These are phyloP conservation scores for Durotheca rogersii DNA, from an alignment of 495 filamentous ascomycete species.

Conservation along the genomic window DNA sequence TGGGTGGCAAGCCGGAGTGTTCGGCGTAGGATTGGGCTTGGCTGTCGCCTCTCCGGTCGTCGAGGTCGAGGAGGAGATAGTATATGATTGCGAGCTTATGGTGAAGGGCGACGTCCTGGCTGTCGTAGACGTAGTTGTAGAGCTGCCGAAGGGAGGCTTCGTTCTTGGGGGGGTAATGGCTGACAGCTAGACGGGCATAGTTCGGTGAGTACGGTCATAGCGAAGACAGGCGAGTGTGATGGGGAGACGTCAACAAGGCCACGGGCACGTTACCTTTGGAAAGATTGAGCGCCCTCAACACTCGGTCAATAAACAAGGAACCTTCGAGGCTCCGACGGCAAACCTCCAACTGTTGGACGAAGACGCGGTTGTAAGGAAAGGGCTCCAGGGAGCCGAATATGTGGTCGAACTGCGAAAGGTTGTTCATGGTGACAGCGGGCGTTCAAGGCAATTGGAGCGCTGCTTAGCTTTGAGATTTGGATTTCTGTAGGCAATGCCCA, in stretches of 20 bases:
- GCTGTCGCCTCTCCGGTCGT: slow-evolving; percentile 47
- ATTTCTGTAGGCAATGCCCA: too few species aligned
- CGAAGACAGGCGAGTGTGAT: not conserved
- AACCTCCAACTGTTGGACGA: slow-evolving; percentile 58
- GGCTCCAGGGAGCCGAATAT: slow-evolving; percentile 65
- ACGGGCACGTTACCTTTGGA: slow-evolving; percentile 55
- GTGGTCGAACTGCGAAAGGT: slow-evolving; percentile 57
- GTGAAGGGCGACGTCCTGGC: slow-evolving; percentile 59
- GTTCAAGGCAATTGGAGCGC: too few species aligned
- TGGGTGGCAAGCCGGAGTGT: slow-evolving; percentile 51
- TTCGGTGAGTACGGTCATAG: slow-evolving; percentile 4
- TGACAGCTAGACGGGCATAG: slow-evolving; percentile 32
- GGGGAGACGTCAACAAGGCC: slow-evolving; percentile 2
- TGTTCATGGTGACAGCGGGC: slow-evolving; percentile 36
- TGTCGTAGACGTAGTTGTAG: slow-evolving; percentile 61
- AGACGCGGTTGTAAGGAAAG: slow-evolving; percentile 60
- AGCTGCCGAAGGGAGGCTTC: slow-evolving; percentile 64
- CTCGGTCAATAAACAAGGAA: slow-evolving; percentile 71
- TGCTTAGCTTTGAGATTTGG: too few species aligned
- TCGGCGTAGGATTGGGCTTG: slow-evolving; percentile 60
- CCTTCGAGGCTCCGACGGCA: slow-evolving; percentile 64
- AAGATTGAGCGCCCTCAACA: slow-evolving; percentile 68
- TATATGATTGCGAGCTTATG: slow-evolving; percentile 77
- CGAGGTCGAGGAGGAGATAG: slow-evolving; percentile 76
- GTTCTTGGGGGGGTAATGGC: slow-evolving; percentile 68